A percentile compares a stretch with the other conserved stretches of the same genome.
phyloP scores from a whole-genome alignment of 352 stramenopile species.

The Aphanomyces invadans region DNA sequence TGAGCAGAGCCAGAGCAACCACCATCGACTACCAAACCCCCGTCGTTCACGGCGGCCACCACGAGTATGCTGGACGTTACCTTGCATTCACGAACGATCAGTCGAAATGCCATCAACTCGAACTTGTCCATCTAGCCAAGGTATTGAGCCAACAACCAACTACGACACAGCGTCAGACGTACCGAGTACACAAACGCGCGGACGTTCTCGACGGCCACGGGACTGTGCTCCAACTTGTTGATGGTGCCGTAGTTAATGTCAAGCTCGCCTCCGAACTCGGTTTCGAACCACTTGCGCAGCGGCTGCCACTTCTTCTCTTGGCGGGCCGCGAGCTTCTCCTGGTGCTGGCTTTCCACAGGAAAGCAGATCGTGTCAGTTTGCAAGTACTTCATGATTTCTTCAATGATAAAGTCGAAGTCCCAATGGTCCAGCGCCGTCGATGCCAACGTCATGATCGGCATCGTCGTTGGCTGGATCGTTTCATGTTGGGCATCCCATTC shows the following conservation, averaged over 20 bases:
- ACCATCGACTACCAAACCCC: constrained; percentile 54
- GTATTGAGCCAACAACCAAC: constrained; percentile 4
- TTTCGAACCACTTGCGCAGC: constrained; percentile 75
- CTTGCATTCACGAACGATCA: constrained; percentile 82
- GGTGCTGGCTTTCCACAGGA: constrained; percentile 67
- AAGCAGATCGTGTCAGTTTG: constrained; percentile 87
- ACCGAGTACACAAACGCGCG: constrained; percentile 55
- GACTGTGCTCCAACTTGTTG: constrained; percentile 48
- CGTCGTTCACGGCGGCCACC: neutral
- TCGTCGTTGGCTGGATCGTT: constrained; percentile 67
- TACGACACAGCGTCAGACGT: neutral
- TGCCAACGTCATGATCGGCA: constrained; percentile 84
- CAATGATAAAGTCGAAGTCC: constrained; percentile 39
- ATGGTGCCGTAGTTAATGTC: constrained; percentile 81
- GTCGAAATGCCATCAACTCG: constrained; percentile 64
- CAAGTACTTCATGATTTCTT: constrained; percentile 83
- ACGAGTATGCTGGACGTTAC: too few relatives aligned
- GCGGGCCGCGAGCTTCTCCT: constrained; percentile 67
- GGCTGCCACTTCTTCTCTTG: constrained; percentile 83
- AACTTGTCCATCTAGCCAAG: constrained; percentile 50
- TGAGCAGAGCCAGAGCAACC: constrained; percentile 67
- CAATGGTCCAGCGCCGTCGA: constrained; percentile 69
- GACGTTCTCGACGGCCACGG: constrained; percentile 53
- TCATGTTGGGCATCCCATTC: constrained; percentile 78
- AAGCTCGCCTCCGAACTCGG: constrained; percentile 63